Evolutionary conservation across 192 early-diverging fungal species (phyloP), one percentile per base, ranked within the genome.

Genomic region (Backusella macrospora): DNA sequence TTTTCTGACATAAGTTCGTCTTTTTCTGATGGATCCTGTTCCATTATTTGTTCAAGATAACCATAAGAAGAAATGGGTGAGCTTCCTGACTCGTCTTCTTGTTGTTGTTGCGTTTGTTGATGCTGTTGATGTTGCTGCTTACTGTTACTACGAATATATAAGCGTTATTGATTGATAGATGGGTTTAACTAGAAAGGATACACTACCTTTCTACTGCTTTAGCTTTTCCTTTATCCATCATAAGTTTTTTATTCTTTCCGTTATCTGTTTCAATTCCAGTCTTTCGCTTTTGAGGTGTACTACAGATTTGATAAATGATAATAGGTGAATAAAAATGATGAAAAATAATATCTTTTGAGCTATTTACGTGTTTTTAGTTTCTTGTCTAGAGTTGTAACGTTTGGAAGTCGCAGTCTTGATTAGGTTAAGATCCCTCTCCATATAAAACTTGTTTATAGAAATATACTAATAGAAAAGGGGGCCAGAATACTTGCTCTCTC

Each of bases 161-260:
- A 69, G 8, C 13, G 10, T 4, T 21, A 14, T 59, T 59, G 21
- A 38, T 39, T 37, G 26, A 69, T 15, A 48, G 21, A 47, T 37
- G 13, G n/a, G 49, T 34, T 34, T 34, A 15, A 16, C 6, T 1
- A 46, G 49, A 46, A 49, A 34, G 14, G 26, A 48, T 21, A 46
- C 14, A 4, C 12, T 46, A 65, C 34, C 64, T 65, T 65, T 65
- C 64, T n/a, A 14, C 37, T 40, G 64, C 64, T 18, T 65, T 65
- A 40, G 34, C 37, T 65, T 65, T 65, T 65, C 64, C 64, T 65
- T 65, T 65, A 18, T 37, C n/a, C 37, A 43, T 40, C 65, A 66
- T 66, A 43, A 12, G 37, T 14, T 16, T 66, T 38, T 66, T 66
- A 43, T 66, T 66, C 37, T 66, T 66, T 42, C 40, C 40, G 15